Evolutionary conservation across 345 rosid species (phyloP).

Genomic region (Lenwebbia sp.): DNA sequence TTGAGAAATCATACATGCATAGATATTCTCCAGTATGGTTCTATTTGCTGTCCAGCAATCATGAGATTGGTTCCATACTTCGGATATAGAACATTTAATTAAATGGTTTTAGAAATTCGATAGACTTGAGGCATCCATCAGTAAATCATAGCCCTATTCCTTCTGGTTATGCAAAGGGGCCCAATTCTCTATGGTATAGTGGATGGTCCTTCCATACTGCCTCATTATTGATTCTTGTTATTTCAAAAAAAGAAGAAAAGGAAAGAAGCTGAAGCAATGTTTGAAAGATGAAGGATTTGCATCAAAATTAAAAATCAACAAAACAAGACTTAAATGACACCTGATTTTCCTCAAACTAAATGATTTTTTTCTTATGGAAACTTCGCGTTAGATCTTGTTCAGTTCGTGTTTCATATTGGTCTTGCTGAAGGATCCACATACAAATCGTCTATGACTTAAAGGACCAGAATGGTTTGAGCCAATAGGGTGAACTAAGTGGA

Average conservation of each 20-base stretch:
- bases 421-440: background rate
- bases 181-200: background rate
- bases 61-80: background rate
- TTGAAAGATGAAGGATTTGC: background rate
- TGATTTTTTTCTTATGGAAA: background rate
- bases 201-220: background rate
- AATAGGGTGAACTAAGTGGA: background rate
- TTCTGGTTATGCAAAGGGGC: background rate
- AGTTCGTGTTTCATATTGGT: background rate
- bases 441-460: background rate
- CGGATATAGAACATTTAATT: background rate
- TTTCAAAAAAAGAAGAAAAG: background rate
- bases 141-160: background rate
- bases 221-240: background rate
- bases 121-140: background rate
- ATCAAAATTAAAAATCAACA: background rate
- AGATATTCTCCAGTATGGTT: background rate
- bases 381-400: background rate
- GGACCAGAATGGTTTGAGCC: background rate
- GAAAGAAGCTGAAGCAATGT: background rate
- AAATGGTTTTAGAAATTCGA: background rate
- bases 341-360: background rate
- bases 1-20: background rate
- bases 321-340: background rate
- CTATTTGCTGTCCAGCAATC: background rate